Base-by-base conservation (phyloP, 2,329 filamentous ascomycete species). In the Fusarium neocosmosporiellum region DNA sequence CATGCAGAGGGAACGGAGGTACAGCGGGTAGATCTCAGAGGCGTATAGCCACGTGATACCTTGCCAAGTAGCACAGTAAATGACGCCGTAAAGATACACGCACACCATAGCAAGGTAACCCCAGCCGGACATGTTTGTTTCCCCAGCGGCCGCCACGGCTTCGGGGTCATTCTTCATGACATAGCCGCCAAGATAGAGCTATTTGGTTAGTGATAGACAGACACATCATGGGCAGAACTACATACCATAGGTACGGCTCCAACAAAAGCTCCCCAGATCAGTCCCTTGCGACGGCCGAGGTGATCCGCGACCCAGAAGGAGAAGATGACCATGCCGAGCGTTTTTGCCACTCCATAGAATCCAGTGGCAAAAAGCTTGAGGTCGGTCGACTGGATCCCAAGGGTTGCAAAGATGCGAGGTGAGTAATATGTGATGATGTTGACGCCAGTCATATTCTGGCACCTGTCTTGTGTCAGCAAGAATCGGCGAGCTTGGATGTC, bases 341-440 rank as follows among this genome's bases (percentile, higher is more conserved):
- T 79, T 67, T 81, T 81, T 54, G 76, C 72, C 31, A 80, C 75
- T 29, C 82, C 82, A 70, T 82, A 81, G 65, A 84, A 79, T 4
- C 81, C 81, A 2, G 82, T 83, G 8, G 78, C 78, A 59, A 81
- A 79, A 16, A 81, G 76, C 64, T 78, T 78, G 11, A 74, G 77
- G 13, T 72, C 76, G 11, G 80, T 80, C 7, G 79, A 78, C 0
- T 72, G 66, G 34, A 80, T 75, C 4, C 80, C 82, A 20, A 81
- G 76, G 10, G 75, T 80, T 63, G 78, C 76, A 39, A 83, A 78
- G 29, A 83, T 77, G n/a, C 76, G 75, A 14, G 74, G 73, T 6
- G 75, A 70, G 74, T 90, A 90, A 77, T 90, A 90, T 16, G 87
- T 87, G 59, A 90, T 89, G 33, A 90, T 87, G 75, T 90, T 87